phyloP scores from a whole-genome alignment of 345 rosid genomes.

The Bruguiera parviflora region DNA sequence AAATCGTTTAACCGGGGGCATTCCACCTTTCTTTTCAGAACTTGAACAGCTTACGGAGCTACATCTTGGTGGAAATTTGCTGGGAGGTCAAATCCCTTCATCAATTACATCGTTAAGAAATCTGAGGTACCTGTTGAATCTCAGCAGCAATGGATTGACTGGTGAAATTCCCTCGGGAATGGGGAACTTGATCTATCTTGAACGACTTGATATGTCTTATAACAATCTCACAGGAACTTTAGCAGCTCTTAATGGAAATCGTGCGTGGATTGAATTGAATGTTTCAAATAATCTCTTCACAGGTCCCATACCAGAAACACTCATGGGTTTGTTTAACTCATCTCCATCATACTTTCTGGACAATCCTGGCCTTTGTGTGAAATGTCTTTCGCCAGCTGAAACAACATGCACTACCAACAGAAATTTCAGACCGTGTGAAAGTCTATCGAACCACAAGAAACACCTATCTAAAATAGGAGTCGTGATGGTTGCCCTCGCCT shows the following conservation, averaged over 20 bases:
- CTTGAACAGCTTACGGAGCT: constrained; percentile 45
- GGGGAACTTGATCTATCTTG: constrained; percentile 38
- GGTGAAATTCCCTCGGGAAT: constrained; percentile 57
- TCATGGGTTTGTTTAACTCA: constrained; percentile 32
- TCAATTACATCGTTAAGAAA: constrained; percentile 44
- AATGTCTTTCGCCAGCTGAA: constrained; percentile 34
- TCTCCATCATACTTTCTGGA: constrained; percentile 51
- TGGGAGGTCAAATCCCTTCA: constrained; percentile 67
- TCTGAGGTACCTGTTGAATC: constrained; percentile 53
- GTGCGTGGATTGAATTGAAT: constrained; percentile 41
- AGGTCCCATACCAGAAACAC: constrained; percentile 56
- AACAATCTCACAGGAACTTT: constrained; percentile 65
- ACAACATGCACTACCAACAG: constrained; percentile 23
- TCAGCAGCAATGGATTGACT: constrained; percentile 52
- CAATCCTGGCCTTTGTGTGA: constrained; percentile 57
- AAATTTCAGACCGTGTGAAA: constrained; percentile 39
- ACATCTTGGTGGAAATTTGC: constrained; percentile 54
- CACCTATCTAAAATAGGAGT: constrained; percentile 34
- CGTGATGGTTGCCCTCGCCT: constrained; percentile 41
- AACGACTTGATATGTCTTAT: constrained; percentile 53
- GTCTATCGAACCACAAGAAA: constrained; percentile 18
- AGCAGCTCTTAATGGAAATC: constrained; percentile 35
- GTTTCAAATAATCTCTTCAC: constrained; percentile 61
- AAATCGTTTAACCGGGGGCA: constrained; percentile 61
- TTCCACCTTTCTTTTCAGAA: constrained; percentile 55